Conservation (phyloP, 2,329 filamentous ascomycete genomes). For the Drechmeria coniospora region DNA sequence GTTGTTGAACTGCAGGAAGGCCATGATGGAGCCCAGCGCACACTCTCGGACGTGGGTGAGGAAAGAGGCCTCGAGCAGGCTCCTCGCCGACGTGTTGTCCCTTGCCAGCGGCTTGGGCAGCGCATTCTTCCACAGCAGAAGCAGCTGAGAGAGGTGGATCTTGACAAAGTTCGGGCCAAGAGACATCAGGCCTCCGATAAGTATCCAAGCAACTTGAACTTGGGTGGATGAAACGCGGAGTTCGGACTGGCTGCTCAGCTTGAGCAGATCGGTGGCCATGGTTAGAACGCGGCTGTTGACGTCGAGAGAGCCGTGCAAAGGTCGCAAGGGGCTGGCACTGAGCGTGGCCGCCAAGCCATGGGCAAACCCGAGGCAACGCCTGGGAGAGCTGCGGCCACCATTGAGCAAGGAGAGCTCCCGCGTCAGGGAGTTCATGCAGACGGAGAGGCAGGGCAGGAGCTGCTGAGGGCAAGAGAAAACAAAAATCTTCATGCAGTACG, state of each 20-base stretch:
- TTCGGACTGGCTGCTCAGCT: slow-evolving; percentile 83
- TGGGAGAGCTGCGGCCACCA: slow-evolving; percentile 60
- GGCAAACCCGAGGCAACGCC: slow-evolving; percentile 78
- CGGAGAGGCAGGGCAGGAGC: slow-evolving; percentile 75
- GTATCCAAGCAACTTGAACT: slow-evolving; percentile 93
- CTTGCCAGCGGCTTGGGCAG: slow-evolving; percentile 87
- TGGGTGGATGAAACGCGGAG: slow-evolving; percentile 83
- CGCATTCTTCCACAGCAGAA: slow-evolving; percentile 94
- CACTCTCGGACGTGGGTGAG: slow-evolving; percentile 90
- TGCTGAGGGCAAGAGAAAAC: slow-evolving; percentile 86
- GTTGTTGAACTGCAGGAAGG: slow-evolving; percentile 87
- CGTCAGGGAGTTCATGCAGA: slow-evolving; percentile 91
- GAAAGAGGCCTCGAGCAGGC: slow-evolving; percentile 79
- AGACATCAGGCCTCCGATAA: slow-evolving; percentile 93
- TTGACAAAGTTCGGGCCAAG: slow-evolving; percentile 97
- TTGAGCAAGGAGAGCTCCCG: slow-evolving; percentile 69
- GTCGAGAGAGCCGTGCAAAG: slow-evolving; percentile 87
- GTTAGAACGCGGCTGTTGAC: slow-evolving; percentile 84
- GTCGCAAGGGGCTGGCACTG: slow-evolving; percentile 75
- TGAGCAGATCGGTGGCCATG: slow-evolving; percentile 81
- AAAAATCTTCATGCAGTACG: slow-evolving; percentile 73
- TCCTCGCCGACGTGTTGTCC: slow-evolving; percentile 74
- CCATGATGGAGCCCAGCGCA: slow-evolving; percentile 76
- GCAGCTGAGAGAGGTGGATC: slow-evolving; percentile 85
- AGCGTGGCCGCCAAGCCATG: slow-evolving; percentile 83